phyloP scores from a whole-genome alignment of 176 grass and related monocot genomes.

The Oryza rufipogon region DNA sequence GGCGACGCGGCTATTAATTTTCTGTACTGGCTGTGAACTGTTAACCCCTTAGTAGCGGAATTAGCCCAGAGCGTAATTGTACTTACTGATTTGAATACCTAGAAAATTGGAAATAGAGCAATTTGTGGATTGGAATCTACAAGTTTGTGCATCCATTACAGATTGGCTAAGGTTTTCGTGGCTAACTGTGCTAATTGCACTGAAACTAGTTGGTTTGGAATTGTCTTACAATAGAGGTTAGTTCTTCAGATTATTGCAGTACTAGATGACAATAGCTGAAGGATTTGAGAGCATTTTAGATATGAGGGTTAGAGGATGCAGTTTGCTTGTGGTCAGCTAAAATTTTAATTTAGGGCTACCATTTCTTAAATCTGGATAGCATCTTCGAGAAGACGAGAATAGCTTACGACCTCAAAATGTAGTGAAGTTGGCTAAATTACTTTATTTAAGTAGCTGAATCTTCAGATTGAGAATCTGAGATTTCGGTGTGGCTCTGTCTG shows the following conservation, averaged over 20 bases:
- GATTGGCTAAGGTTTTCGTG: background rate
- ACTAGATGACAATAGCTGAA: background rate
- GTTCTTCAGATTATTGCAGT: background rate
- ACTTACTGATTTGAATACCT: background rate
- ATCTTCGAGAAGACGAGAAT: too few species aligned
- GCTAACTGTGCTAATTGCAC: background rate
- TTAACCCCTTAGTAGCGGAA: background rate
- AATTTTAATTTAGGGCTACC: background rate
- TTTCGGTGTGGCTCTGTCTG: background rate
- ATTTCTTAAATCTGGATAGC: slow-evolving; percentile 13
- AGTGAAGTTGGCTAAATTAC: background rate
- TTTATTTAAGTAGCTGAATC: background rate
- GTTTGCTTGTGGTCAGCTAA: background rate
- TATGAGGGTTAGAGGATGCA: background rate
- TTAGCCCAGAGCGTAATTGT: slow-evolving; percentile 10
- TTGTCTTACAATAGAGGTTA: background rate
- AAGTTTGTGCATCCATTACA: background rate
- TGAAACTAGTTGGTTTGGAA: background rate
- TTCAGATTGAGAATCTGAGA: background rate
- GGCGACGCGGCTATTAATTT: background rate
- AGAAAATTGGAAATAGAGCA: background rate
- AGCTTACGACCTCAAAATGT: background rate
- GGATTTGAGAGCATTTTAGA: background rate
- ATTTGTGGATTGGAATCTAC: background rate
- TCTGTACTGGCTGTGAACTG: background rate